Evolutionary conservation across 1,139 yeast genomes (phyloP).

Genomic region (Eremothecium sinecaudum): DNA sequence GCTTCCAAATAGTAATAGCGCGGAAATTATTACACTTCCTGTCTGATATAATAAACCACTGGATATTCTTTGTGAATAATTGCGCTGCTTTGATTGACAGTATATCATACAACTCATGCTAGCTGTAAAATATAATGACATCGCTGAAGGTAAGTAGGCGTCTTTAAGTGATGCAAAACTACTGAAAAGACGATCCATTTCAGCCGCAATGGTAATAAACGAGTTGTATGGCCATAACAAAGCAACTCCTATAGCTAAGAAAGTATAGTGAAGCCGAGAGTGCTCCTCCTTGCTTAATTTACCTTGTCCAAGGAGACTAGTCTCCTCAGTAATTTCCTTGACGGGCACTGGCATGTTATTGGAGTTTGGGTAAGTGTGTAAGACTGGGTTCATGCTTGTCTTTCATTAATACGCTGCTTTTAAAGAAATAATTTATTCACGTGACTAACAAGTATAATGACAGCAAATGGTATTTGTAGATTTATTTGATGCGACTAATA

Average conservation of each 20-base stretch:
- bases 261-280: neutral
- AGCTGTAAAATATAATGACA: conserved; percentile 75
- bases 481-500: no score
- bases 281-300: no score
- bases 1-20: neutral
- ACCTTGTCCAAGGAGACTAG: no score
- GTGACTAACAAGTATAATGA: no score
- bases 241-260: conserved; percentile 49
- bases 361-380: no score
- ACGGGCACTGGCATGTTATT: no score
- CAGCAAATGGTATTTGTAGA: no score
- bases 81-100: conserved; percentile 63
- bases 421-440: no score
- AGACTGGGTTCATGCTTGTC: no score
- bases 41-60: conserved; percentile 34
- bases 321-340: no score
- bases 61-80: conserved; percentile 51
- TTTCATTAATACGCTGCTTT: no score
- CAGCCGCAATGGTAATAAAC: conserved; percentile 75
- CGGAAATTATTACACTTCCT: neutral
- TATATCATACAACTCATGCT: conserved; percentile 53
- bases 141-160: conserved; percentile 60
- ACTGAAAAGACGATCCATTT: no score
- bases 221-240: conserved; percentile 97
- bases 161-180: conserved; percentile 47